Conservation (phyloP, 441 rosid genomes). For the Aquilaria agallochum region DNA sequence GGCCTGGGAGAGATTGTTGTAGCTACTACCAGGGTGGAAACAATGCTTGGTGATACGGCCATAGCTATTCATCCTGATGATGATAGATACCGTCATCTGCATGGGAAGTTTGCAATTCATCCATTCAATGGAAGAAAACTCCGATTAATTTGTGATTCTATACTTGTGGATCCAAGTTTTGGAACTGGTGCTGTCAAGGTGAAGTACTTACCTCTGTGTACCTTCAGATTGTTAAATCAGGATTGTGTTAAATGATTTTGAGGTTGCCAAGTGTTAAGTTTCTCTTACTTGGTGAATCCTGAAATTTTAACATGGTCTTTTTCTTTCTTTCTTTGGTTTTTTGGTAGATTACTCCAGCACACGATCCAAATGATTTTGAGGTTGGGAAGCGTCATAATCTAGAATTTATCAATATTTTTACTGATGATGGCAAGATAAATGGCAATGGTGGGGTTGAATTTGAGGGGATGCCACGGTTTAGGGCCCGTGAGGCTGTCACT, state of each 20-base stretch:
- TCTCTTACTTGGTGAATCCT: too few species aligned
- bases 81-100: constrained; percentile 76
- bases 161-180: constrained; percentile 84
- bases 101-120: constrained; percentile 77
- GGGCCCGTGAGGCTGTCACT: constrained; percentile 80
- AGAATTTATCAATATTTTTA: constrained; percentile 76
- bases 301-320: too few species aligned
- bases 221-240: not conserved
- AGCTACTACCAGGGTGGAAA: constrained; percentile 97
- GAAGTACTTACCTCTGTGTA: constrained; percentile 1
- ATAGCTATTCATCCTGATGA: constrained; percentile 94
- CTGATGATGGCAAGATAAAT: constrained; percentile 95
- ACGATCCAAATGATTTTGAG: constrained; percentile 95
- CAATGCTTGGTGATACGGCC: constrained; percentile 98
- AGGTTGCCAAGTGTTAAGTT: too few species aligned
- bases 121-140: constrained; percentile 93
- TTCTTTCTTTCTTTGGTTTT: constrained; percentile 6
- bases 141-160: constrained; percentile 74
- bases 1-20: constrained; percentile 86
- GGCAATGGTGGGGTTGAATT: constrained; percentile 76
- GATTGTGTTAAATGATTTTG: not conserved
- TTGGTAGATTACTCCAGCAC: constrained; percentile 74
- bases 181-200: constrained; percentile 99
- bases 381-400: constrained; percentile 91
- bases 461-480: constrained; percentile 82